These are phyloP conservation scores for Apiotrichum gamsii DNA, from an alignment of 1,284 basidiomycete genomes.

Conservation along the genomic window DNA sequence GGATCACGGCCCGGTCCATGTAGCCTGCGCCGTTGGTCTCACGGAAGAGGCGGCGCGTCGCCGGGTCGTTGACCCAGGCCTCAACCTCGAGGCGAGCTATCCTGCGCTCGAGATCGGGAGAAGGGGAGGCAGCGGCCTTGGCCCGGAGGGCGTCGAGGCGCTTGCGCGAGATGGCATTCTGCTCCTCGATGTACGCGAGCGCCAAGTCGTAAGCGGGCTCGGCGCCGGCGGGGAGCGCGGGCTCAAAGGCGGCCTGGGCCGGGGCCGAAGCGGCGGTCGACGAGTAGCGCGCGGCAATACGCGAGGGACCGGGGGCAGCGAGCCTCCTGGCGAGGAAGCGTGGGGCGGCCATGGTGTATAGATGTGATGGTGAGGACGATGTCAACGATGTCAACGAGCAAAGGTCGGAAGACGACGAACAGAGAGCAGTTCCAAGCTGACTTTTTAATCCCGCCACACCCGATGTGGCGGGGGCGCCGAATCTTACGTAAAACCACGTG, in stretches of 20 bases:
- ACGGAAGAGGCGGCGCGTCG: constrained; percentile 29
- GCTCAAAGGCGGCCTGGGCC: constrained; percentile 27
- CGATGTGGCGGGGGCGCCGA: background rate
- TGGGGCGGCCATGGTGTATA: constrained; percentile 15
- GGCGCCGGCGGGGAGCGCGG: constrained; percentile 34
- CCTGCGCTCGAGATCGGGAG: background rate
- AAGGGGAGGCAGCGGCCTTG: background rate
- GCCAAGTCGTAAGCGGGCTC: constrained; percentile 44
- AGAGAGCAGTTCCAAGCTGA: background rate
- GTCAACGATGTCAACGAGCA: background rate
- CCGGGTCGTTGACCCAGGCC: constrained; percentile 41
- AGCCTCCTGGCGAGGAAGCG: constrained; percentile 14
- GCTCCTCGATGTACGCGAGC: constrained; percentile 29
- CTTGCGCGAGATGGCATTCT: constrained; percentile 1
- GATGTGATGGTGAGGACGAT: constrained; percentile 1
- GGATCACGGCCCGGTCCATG: constrained; percentile 58
- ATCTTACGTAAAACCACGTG: background rate
- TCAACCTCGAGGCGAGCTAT: constrained; percentile 36
- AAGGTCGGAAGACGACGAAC: background rate
- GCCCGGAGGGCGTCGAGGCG: constrained; percentile 3
- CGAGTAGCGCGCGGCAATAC: constrained; percentile 13
- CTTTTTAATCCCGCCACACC: background rate
- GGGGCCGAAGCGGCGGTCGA: constrained; percentile 17
- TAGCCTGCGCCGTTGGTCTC: constrained; percentile 39
- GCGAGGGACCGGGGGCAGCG: constrained; percentile 12